Percentiles rank a stretch among this genome's conserved stretches.
Evolutionary conservation across 192 early-diverging fungal genomes (phyloP).

Genomic region (Phycomyces blakesleeanus): DNA sequence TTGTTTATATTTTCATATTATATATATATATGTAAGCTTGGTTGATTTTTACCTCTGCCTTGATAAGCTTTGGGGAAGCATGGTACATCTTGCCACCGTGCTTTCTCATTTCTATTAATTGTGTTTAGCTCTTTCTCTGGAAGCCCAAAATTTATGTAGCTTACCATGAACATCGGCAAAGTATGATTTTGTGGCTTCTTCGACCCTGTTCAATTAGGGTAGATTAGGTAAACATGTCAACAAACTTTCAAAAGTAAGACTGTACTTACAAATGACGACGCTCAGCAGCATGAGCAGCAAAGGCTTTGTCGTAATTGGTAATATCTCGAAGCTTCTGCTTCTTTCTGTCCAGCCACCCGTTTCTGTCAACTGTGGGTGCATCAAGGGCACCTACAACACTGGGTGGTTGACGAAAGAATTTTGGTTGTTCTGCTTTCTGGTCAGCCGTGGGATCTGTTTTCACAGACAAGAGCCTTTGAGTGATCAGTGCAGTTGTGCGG

Average conservation of each 20-base stretch:
- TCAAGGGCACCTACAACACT: constrained; percentile 26
- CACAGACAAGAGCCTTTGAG: neutral
- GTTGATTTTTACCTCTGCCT: constrained; percentile 48
- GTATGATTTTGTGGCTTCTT: constrained; percentile 30
- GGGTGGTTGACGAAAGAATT: constrained; percentile 19
- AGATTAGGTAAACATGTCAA: too few relatives aligned
- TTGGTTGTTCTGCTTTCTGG: neutral
- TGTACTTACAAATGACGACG: constrained; percentile 45
- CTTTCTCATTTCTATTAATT: constrained; percentile 41
- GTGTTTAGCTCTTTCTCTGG: too few relatives aligned
- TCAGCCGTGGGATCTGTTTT: neutral
- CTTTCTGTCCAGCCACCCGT: constrained; percentile 22
- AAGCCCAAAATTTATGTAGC: too few relatives aligned
- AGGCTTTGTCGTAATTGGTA: constrained; percentile 44
- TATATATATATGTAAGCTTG: neutral
- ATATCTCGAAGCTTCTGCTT: constrained; percentile 43
- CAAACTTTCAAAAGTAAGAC: neutral
- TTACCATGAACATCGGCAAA: constrained; percentile 32
- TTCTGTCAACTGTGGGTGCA: constrained; percentile 24
- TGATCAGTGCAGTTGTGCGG: too few relatives aligned
- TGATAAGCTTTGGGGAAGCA: constrained; percentile 38
- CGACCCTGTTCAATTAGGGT: constrained; percentile 3
- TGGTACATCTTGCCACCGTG: constrained; percentile 49
- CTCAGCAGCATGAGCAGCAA: constrained; percentile 41
- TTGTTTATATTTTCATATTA: neutral